These are phyloP conservation scores for Aspergillus persii DNA, from an alignment of 2,329 filamentous ascomycete genomes.

Conservation along the genomic window DNA sequence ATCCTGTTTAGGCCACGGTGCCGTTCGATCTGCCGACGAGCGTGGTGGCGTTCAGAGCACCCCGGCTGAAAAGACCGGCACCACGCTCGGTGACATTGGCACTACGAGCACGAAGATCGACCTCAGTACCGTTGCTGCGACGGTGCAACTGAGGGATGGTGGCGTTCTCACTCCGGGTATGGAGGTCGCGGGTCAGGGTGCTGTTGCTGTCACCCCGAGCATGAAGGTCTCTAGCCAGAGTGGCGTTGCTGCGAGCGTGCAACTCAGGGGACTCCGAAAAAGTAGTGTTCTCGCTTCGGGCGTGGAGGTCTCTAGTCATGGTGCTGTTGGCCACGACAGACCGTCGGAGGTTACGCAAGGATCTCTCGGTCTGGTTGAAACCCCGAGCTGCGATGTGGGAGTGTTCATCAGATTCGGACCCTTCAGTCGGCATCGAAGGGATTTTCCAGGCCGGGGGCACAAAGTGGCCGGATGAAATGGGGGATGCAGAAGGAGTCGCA, in stretches of 20 bases:
- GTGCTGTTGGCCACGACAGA: slow-evolving; percentile 8
- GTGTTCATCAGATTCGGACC: neutral
- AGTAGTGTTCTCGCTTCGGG: neutral
- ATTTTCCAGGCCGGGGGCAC: slow-evolving; percentile 13
- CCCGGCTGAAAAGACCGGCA: slow-evolving; percentile 10
- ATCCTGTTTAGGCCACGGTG: slow-evolving; percentile 5
- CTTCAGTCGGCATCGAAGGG: neutral
- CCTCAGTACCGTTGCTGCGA: too few relatives aligned
- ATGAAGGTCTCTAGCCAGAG: neutral
- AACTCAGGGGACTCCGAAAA: neutral
- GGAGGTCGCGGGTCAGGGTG: neutral
- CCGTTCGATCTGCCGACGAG: slow-evolving; percentile 7
- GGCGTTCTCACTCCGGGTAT: neutral
- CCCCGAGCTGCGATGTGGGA: slow-evolving; percentile 1
- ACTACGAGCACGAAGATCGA: neutral
- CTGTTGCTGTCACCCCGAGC: slow-evolving; percentile 3
- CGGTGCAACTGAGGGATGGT: neutral
- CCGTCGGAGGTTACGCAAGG: neutral
- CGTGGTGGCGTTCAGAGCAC: slow-evolving; percentile 1
- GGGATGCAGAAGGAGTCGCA: slow-evolving; percentile 19
- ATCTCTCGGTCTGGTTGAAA: slow-evolving; percentile 4
- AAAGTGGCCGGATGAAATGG: neutral
- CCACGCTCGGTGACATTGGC: slow-evolving; percentile 5
- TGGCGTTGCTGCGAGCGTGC: slow-evolving; percentile 2
- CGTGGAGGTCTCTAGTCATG: neutral